Evolutionary conservation across 495 filamentous ascomycete genomes (phyloP), one percentile per base, ranked within the genome.

Genomic region (Melanomma pulvis-pyrius): DNA sequence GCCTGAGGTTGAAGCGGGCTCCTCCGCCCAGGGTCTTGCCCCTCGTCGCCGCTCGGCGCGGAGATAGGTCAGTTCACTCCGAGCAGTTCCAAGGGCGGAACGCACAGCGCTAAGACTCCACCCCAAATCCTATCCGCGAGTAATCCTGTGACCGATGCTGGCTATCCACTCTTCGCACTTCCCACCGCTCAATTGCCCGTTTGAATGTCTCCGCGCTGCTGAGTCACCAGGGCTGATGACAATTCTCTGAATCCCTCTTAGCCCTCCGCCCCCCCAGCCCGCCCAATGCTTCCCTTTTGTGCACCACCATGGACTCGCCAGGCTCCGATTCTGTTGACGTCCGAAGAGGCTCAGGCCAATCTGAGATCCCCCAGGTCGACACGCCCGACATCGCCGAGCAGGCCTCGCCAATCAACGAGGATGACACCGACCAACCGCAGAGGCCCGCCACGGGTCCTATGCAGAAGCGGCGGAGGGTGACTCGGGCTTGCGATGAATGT

Each of bases 401-500:
- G 26, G 28, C 48, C 7, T 67, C 69, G 13, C 64, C 69, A 47
- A 68, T 59, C 47, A 65, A 54, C 60, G 69, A 71, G 2, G 62
- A 68, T 61, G 58, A 61, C 52, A 19, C 47, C 32, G 69, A 67
- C 44, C 39, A 68, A 57, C 61, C 47, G 47, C 56, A 58, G 46
- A 68, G 61, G 62, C 51, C 44, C 28, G 36, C 59, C 19, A 59
- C 55, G 3, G 56, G 41, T 46, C 91, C 89, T 36, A 78, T 93
- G 67, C 93, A 96, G 78, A 96, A 97, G 78, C 84, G 93, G 50
- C 84, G 93, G 24, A 82, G 93, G 73, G 93, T 97, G 29, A 96
- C 92, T 44, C 83, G 93, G 60, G 93, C 93, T 19, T 97, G 93
- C 80, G 94, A 98, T 74, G 96, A 98, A 75, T 98, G 72, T 39